A percentile compares a stretch with the other conserved stretches of the same genome.
phyloP scores from a whole-genome alignment of 768 basidiomycete genomes.

The Collybia sp. region DNA sequence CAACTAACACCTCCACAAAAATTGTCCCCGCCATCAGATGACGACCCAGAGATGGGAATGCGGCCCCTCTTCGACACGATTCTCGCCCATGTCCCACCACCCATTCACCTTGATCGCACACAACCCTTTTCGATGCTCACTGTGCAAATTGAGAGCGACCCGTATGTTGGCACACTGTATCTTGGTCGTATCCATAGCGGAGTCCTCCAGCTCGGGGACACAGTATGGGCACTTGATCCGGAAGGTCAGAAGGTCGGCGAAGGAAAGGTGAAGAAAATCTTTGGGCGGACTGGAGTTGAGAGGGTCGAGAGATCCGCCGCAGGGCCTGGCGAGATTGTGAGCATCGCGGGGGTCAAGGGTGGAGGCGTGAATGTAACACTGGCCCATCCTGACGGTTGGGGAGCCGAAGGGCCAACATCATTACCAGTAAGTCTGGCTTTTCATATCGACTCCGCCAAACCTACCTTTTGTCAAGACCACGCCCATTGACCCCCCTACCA shows the following conservation, averaged over 20 bases:
- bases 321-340: constrained; percentile 45
- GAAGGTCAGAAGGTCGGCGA: constrained; percentile 43
- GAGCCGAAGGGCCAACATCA: constrained; percentile 30
- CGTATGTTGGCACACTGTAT: constrained; percentile 45
- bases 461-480: constrained; percentile 22
- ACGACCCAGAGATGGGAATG: constrained; percentile 20
- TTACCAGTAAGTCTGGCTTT: constrained; percentile 26
- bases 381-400: constrained; percentile 40
- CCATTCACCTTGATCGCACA: constrained; percentile 28
- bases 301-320: constrained; percentile 38
- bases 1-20: constrained; percentile 19
- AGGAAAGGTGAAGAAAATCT: constrained; percentile 45
- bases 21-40: constrained; percentile 5
- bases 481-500: constrained; percentile 47
- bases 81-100: constrained; percentile 37
- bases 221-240: constrained; percentile 31
- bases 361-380: constrained; percentile 43
- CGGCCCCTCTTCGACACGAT: constrained; percentile 42
- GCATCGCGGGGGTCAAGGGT: constrained; percentile 42
- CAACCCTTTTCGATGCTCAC: constrained; percentile 48
- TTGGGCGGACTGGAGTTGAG: constrained; percentile 32
- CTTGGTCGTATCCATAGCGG: constrained; percentile 43
- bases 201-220: constrained; percentile 32
- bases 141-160: constrained; percentile 45
- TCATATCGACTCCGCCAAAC: background rate